phyloP scores from a whole-genome alignment of 176 grass and related monocot genomes.

The Avena insularis region DNA sequence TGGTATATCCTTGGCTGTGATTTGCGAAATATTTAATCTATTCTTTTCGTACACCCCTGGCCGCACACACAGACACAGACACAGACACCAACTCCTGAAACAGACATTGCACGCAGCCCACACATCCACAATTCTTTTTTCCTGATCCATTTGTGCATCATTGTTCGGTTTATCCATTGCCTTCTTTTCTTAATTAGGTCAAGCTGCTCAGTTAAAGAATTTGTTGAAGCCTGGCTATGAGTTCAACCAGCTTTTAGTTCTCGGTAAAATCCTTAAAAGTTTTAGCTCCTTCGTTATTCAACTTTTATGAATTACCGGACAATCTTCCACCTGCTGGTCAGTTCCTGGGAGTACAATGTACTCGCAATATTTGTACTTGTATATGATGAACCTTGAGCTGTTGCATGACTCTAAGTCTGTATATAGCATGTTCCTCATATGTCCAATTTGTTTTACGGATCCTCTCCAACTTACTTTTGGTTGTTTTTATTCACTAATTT shows the following conservation, averaged over 20 bases:
- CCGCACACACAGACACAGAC: neutral
- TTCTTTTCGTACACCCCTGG: neutral
- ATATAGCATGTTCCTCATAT: neutral
- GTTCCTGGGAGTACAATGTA: neutral
- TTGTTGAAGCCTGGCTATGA: constrained; percentile 87
- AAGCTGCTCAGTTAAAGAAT: constrained; percentile 77
- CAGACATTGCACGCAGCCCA: neutral
- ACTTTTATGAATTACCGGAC: neutral
- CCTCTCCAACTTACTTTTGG: constrained; percentile 1
- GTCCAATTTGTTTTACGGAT: constrained; percentile 9
- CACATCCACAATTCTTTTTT: neutral
- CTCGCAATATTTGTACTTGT: constrained; percentile 2
- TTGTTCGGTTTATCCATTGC: neutral
- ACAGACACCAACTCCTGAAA: neutral
- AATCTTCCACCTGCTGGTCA: neutral
- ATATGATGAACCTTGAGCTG: constrained; percentile 13
- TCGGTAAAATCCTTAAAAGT: constrained; percentile 62
- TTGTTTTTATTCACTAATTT: constrained; percentile 26
- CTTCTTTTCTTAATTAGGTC: constrained; percentile 57
- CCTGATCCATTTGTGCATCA: neutral
- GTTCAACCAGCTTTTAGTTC: constrained; percentile 83
- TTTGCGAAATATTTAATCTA: neutral
- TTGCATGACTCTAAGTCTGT: constrained; percentile 13
- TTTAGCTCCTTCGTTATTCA: constrained; percentile 12
- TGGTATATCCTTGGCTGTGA: constrained; percentile 47